Percentiles rank a stretch among this genome's conserved stretches.
Conservation (phyloP, 192 early-diverging fungal species). For the Podochytrium sp. region DNA sequence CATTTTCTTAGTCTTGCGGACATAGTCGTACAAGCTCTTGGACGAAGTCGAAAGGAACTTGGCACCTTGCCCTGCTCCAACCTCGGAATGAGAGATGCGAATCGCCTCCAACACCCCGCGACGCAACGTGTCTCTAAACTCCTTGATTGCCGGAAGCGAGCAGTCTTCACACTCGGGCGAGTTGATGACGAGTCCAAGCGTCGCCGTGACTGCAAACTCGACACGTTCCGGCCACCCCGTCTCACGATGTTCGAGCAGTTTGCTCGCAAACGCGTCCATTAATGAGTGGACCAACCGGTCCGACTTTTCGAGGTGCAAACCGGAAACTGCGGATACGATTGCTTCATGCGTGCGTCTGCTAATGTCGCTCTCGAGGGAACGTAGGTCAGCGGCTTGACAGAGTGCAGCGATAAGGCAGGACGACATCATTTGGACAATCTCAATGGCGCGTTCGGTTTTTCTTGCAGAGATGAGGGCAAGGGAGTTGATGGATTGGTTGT, state of each 20-base stretch:
- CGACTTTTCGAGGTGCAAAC: background rate
- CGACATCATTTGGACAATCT: conserved; percentile 13
- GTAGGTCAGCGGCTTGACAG: conserved; percentile 15
- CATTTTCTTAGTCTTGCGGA: background rate
- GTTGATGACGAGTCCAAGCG: background rate
- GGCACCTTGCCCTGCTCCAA: background rate
- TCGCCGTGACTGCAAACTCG: background rate
- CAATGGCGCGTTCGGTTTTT: background rate
- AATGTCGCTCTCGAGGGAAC: background rate
- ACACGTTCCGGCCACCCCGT: background rate
- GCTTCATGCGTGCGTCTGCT: background rate
- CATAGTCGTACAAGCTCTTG: background rate
- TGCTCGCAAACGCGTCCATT: background rate
- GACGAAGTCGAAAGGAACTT: background rate
- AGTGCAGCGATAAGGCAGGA: background rate
- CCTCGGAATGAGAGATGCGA: background rate
- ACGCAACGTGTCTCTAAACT: background rate
- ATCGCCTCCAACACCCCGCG: background rate
- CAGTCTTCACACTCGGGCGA: background rate
- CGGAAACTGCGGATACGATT: background rate
- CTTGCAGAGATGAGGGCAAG: conserved; percentile 9
- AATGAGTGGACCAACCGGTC: background rate
- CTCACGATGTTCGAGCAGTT: background rate
- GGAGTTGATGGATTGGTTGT: conserved; percentile 11
- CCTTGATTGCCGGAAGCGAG: background rate